Evolutionary conservation across 768 basidiomycete species (phyloP).

Genomic region (Boletus rufocinnamomeus): DNA sequence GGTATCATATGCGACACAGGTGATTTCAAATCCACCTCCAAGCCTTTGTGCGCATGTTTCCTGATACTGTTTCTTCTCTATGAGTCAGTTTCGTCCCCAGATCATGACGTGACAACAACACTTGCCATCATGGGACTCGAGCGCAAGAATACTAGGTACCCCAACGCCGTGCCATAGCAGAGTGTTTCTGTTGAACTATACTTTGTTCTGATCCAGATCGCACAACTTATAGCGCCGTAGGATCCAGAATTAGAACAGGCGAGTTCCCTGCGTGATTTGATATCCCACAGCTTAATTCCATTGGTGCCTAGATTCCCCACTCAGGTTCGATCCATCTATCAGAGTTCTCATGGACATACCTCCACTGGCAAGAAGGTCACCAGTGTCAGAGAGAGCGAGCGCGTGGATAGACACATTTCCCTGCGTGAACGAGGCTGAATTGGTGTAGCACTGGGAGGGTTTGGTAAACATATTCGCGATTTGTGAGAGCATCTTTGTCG

Average conservation of each 20-base stretch:
- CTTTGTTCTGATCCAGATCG: conserved; percentile 9
- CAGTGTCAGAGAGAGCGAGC: conserved; percentile 1
- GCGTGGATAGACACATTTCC: conserved; percentile 1
- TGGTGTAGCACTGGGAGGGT: neutral
- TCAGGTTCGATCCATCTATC: neutral
- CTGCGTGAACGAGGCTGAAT: neutral
- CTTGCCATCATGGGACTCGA: conserved; percentile 8
- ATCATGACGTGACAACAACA: neutral
- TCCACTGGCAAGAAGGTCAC: conserved; percentile 1
- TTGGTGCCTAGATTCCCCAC: neutral
- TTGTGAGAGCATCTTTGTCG: neutral
- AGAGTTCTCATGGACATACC: conserved; percentile 2
- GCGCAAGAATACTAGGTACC: conserved; percentile 13
- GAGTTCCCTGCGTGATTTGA: neutral
- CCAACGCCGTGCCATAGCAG: conserved; percentile 13
- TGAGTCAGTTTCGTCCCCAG: neutral
- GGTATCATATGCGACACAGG: conserved; percentile 5
- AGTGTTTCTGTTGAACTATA: conserved; percentile 3
- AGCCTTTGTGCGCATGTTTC: conserved; percentile 12
- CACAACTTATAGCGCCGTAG: neutral
- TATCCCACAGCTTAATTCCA: conserved; percentile 10
- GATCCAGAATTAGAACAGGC: neutral
- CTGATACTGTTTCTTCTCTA: conserved; percentile 9
- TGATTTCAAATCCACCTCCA: conserved; percentile 11
- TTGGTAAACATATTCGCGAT: neutral